A percentile compares a stretch with the other conserved stretches of the same genome.
Evolutionary conservation across 2,329 filamentous ascomycete genomes (phyloP).

Genomic region (Colletotrichum sp.): DNA sequence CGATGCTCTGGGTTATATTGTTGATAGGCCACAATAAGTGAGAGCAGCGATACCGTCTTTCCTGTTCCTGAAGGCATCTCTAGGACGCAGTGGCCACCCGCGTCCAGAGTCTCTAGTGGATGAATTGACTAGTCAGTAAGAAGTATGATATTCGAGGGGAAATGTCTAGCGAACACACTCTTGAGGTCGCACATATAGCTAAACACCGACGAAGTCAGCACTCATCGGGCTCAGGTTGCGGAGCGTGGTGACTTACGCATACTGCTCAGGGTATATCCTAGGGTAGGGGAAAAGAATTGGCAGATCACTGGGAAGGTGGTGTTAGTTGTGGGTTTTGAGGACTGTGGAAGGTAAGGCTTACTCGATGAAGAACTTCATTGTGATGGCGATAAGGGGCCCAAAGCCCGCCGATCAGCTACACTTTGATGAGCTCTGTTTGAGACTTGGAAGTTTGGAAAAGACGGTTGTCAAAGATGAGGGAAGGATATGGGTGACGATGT

Average conservation of each 20-base stretch:
- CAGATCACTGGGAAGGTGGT: slow-evolving; percentile 48
- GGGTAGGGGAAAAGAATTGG: slow-evolving; percentile 64
- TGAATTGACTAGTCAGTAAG: background rate
- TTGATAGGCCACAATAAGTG: slow-evolving; percentile 96
- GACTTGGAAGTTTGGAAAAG: background rate
- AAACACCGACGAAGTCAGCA: background rate
- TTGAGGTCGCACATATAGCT: slow-evolving; percentile 65
- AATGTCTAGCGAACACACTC: slow-evolving; percentile 38
- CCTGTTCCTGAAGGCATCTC: slow-evolving; percentile 99
- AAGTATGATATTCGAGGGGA: background rate
- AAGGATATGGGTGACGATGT: background rate
- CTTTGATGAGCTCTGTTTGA: background rate
- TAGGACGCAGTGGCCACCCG: slow-evolving; percentile 91
- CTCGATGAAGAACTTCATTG: slow-evolving; percentile 24
- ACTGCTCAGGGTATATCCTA: slow-evolving; percentile 65
- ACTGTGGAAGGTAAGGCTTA: background rate
- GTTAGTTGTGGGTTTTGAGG: background rate
- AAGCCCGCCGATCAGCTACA: background rate
- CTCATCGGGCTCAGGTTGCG: background rate
- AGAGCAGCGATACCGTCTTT: slow-evolving; percentile 94
- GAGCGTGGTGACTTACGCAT: slow-evolving; percentile 47
- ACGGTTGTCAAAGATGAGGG: background rate
- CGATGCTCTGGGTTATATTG: slow-evolving; percentile 90
- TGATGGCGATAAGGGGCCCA: background rate
- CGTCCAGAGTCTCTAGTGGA: slow-evolving; percentile 78